Percentiles rank a stretch among this genome's conserved stretches.
These are phyloP conservation scores for Aplosporella prunicola DNA, from an alignment of 2,329 filamentous ascomycete genomes.

Conservation along the genomic window DNA sequence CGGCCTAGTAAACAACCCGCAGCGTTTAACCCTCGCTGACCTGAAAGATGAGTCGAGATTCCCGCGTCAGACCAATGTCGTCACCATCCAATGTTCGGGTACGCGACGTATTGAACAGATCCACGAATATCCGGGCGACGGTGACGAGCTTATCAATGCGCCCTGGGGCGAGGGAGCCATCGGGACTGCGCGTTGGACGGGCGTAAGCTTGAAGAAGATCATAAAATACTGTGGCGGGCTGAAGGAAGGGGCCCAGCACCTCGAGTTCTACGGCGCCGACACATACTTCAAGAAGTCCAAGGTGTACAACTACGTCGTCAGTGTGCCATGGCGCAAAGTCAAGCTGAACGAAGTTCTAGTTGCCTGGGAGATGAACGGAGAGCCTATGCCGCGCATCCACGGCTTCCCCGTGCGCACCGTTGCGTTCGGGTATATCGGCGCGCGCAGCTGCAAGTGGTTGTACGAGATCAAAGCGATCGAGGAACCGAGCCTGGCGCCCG, in stretches of 20 bases:
- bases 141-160: conserved; percentile 46
- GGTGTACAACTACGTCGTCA: conserved; percentile 58
- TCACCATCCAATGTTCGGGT: conserved; percentile 59
- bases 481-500: conserved; percentile 47
- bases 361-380: conserved; percentile 63
- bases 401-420: conserved; percentile 54
- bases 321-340: conserved; percentile 58
- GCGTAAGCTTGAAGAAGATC: conserved; percentile 58
- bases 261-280: conserved; percentile 62
- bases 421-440: conserved; percentile 59
- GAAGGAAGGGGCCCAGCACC: conserved; percentile 45
- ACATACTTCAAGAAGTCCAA: conserved; percentile 63
- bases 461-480: conserved; percentile 53
- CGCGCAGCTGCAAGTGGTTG: conserved; percentile 54
- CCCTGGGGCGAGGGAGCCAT: conserved; percentile 50
- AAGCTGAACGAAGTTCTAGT: conserved; percentile 57
- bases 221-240: conserved; percentile 62
- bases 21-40: conserved; percentile 48
- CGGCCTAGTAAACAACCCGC: conserved; percentile 52
- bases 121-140: conserved; percentile 53
- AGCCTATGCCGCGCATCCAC: conserved; percentile 55
- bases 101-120: conserved; percentile 64
- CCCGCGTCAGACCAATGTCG: conserved; percentile 48
- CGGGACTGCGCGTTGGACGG: conserved; percentile 53
- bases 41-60: conserved; percentile 52